phyloP scores from a whole-genome alignment of 805 yeast genomes.

The Sugiyamaella qingdaonensis region DNA sequence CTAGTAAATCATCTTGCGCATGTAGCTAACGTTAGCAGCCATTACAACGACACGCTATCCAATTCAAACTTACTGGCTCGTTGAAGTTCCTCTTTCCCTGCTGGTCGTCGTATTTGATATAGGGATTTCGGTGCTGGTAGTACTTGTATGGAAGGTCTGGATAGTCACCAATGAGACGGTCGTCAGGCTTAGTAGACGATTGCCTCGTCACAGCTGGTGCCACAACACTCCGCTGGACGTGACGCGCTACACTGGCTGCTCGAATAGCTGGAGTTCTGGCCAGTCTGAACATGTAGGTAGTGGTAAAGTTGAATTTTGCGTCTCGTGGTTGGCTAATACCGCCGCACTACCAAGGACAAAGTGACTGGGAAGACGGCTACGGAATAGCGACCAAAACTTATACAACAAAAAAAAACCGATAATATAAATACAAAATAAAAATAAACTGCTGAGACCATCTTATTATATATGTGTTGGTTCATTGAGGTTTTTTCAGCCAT shows the following conservation, averaged over 20 bases:
- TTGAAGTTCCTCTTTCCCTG: conserved; percentile 75
- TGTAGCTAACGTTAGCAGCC: conserved; percentile 36
- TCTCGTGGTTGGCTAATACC: conserved; percentile 7
- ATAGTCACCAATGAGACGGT: conserved; percentile 44
- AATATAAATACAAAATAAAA: too few species aligned
- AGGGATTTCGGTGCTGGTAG: conserved; percentile 67
- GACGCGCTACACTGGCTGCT: conserved; percentile 2
- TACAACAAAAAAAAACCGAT: too few species aligned
- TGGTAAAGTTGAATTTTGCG: neutral
- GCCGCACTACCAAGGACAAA: neutral
- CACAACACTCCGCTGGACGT: neutral
- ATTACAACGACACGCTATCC: too few species aligned
- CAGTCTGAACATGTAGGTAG: neutral
- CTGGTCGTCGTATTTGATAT: conserved; percentile 69
- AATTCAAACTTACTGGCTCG: conserved; percentile 43
- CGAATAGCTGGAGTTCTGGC: neutral
- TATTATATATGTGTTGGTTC: too few species aligned
- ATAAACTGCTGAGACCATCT: too few species aligned
- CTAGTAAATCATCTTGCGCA: conserved; percentile 67
- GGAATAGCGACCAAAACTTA: too few species aligned
- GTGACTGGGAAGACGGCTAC: too few species aligned
- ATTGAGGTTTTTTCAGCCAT: too few species aligned
- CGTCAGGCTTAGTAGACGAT: conserved; percentile 7
- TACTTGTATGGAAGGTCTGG: conserved; percentile 56
- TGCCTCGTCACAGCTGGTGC: neutral